Evolutionary conservation across 306 rosid species (phyloP).

Genomic region (Cicer bijugum): DNA sequence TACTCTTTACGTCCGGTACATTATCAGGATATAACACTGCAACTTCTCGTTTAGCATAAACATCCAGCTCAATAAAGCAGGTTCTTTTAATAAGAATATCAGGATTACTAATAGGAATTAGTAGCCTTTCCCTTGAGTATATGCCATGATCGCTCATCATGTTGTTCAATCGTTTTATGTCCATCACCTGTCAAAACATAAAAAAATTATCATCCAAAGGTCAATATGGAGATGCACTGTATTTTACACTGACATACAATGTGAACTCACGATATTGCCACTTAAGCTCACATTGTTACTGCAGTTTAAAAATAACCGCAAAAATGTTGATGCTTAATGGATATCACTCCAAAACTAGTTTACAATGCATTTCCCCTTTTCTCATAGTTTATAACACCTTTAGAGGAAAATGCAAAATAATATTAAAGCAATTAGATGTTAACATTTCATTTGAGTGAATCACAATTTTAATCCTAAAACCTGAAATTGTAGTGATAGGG

Average conservation of each 20-base stretch:
- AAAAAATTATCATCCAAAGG: neutral
- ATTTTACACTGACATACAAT: too few species aligned
- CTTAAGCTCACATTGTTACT: too few species aligned
- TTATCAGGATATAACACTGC: slow-evolving; percentile 79
- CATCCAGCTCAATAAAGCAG: slow-evolving; percentile 82
- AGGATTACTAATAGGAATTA: slow-evolving; percentile 77
- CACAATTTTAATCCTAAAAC: neutral
- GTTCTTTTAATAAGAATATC: slow-evolving; percentile 62
- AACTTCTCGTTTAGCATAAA: slow-evolving; percentile 81
- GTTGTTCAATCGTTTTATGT: slow-evolving; percentile 86
- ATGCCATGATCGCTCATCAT: slow-evolving; percentile 98
- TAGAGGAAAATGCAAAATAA: neutral
- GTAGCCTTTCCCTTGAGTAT: slow-evolving; percentile 85
- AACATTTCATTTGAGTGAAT: neutral
- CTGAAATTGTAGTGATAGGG: neutral
- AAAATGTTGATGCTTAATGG: too few species aligned
- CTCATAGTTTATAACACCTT: neutral
- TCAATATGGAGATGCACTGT: neutral
- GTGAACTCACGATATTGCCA: too few species aligned
- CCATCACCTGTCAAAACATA: slow-evolving; percentile 67
- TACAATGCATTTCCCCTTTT: too few species aligned
- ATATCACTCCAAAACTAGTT: too few species aligned
- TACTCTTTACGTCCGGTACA: slow-evolving; percentile 52
- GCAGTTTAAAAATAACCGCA: too few species aligned
- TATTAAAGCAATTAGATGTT: neutral